phyloP scores from a whole-genome alignment of 768 basidiomycete species.

The Lentinula boryana region DNA sequence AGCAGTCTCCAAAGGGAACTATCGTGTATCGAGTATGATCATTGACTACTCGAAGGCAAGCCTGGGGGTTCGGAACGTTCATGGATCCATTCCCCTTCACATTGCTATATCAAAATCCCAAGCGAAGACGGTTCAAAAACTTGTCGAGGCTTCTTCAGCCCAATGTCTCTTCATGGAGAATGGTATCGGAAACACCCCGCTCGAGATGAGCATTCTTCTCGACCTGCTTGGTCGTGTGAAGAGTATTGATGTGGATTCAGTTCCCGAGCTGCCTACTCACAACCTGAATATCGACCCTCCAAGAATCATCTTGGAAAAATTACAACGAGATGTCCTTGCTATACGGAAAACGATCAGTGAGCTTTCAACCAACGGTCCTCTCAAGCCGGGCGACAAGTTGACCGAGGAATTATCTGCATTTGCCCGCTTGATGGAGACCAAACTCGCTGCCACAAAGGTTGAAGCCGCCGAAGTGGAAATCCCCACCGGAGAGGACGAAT shows the following conservation, averaged over 20 bases:
- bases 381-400: slow-evolving; percentile 16
- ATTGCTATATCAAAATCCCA: slow-evolving; percentile 30
- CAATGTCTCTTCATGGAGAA: slow-evolving; percentile 44
- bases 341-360: slow-evolving; percentile 19
- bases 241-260: not conserved
- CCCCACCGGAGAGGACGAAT: slow-evolving; percentile 2
- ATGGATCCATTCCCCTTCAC: slow-evolving; percentile 50
- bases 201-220: slow-evolving; percentile 29
- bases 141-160: slow-evolving; percentile 31
- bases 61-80: slow-evolving; percentile 34
- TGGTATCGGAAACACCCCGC: slow-evolving; percentile 37
- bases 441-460: slow-evolving; percentile 16
- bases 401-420: slow-evolving; percentile 20
- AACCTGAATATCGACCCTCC: slow-evolving; percentile 2
- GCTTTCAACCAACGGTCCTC: slow-evolving; percentile 17
- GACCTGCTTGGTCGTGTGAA: slow-evolving; percentile 19
- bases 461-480: not conserved
- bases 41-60: slow-evolving; percentile 29
- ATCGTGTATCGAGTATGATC: slow-evolving; percentile 26
- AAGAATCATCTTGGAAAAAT: slow-evolving; percentile 11
- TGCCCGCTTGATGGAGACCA: slow-evolving; percentile 21
- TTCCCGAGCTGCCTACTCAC: not conserved
- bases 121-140: slow-evolving; percentile 27
- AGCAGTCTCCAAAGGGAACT: slow-evolving; percentile 33
- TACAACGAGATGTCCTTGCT: slow-evolving; percentile 18